A percentile compares a stretch with the other conserved stretches of the same genome.
Conservation (phyloP, 106 monocot species). For the Agapanthus africanus region DNA sequence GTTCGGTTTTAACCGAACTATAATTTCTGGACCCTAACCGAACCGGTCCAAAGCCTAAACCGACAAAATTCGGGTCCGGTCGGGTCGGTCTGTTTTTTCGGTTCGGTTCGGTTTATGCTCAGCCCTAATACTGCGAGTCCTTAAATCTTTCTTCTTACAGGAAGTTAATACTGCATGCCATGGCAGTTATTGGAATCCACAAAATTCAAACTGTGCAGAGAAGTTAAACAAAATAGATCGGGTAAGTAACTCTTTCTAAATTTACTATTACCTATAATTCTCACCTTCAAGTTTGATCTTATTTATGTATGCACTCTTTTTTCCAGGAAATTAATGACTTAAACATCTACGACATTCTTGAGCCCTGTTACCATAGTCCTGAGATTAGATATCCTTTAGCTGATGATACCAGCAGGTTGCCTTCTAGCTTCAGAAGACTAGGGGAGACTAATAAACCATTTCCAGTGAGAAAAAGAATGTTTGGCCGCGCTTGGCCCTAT, state of each 20-base stretch:
- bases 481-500: constrained; percentile 89
- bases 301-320: not conserved
- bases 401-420: constrained; percentile 29
- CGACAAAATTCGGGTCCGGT: too few species aligned
- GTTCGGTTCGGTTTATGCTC: too few species aligned
- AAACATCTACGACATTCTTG: constrained; percentile 87
- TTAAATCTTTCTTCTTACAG: too few species aligned
- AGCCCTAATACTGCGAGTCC: too few species aligned
- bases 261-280: not conserved
- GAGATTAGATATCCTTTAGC: constrained; percentile 27
- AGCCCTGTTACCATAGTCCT: constrained; percentile 78
- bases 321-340: constrained; percentile 41
- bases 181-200: constrained; percentile 85
- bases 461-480: constrained; percentile 80
- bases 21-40: too few species aligned
- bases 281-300: not conserved
- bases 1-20: too few species aligned
- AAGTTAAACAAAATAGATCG: constrained; percentile 45
- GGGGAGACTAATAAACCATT: constrained; percentile 64
- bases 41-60: too few species aligned
- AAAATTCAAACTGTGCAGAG: constrained; percentile 19
- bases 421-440: constrained; percentile 64
- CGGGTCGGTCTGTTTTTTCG: too few species aligned
- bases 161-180: constrained; percentile 56
- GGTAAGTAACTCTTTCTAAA: constrained; percentile 28